phyloP scores from a whole-genome alignment of 495 filamentous ascomycete species.

The Lichenothelia convexa region DNA sequence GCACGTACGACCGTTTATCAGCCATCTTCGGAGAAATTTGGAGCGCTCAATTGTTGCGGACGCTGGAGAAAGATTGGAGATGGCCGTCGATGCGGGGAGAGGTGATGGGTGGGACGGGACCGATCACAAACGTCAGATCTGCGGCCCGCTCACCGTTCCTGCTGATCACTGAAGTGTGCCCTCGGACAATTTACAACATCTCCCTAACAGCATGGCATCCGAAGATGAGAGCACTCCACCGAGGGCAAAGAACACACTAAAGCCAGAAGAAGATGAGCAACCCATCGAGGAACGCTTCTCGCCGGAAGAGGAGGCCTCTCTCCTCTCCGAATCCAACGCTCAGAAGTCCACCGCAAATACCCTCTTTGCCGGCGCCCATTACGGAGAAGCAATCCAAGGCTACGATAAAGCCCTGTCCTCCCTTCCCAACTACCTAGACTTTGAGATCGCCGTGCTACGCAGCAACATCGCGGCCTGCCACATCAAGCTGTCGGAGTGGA shows the following conservation, averaged over 20 bases:
- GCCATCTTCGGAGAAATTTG: not conserved
- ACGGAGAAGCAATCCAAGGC: conserved; percentile 68
- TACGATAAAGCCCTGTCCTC: conserved; percentile 72
- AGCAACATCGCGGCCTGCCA: conserved; percentile 87
- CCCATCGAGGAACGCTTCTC: conserved; percentile 30
- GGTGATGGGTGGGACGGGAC: no score
- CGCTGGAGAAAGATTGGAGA: no score
- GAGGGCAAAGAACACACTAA: no score
- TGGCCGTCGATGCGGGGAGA: no score
- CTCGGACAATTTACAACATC: no score
- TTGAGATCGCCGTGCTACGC: conserved; percentile 70
- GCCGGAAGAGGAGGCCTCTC: conserved; percentile 56
- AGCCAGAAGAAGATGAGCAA: conserved; percentile 4
- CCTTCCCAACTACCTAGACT: conserved; percentile 77
- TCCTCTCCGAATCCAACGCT: conserved; percentile 52
- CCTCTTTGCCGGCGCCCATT: conserved; percentile 52
- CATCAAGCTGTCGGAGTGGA: conserved; percentile 73
- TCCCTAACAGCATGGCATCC: no score
- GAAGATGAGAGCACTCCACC: no score
- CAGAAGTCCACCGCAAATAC: conserved; percentile 64
- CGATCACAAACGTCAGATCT: no score
- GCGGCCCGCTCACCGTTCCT: no score
- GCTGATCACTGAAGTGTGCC: no score
- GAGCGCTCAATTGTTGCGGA: no score
- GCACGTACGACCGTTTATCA: not conserved